phyloP scores from a whole-genome alignment of 179 eudicot genomes.

The Amaranthus tricolor region DNA sequence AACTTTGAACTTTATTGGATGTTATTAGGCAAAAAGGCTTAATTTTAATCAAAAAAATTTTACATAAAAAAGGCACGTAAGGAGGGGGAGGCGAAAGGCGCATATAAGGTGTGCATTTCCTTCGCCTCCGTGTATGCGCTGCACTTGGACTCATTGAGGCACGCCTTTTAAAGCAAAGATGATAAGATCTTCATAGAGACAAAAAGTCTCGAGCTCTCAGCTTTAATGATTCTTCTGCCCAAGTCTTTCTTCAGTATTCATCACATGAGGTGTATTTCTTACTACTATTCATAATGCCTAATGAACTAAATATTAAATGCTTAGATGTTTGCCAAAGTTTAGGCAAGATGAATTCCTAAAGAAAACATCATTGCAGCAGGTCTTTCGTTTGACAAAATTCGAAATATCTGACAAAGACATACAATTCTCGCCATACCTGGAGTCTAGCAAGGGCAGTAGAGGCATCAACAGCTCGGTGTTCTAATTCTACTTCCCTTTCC shows the following conservation, averaged over 20 bases:
- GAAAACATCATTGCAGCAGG: not conserved
- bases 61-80: no score
- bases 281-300: not conserved
- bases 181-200: not conserved
- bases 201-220: not conserved
- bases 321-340: not conserved
- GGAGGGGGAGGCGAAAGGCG: no score
- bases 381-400: not conserved
- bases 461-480: constrained; percentile 90
- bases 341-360: not conserved
- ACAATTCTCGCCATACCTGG: constrained; percentile 52
- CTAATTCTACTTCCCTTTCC: constrained; percentile 98
- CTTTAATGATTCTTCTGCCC: not conserved
- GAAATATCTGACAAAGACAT: not conserved
- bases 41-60: no score
- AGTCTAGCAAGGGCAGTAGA: constrained; percentile 87
- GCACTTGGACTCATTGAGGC: no score
- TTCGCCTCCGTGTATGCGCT: no score
- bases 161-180: not conserved
- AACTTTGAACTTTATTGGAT: no score
- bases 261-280: not conserved
- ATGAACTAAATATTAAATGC: not conserved
- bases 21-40: no score
- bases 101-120: no score
- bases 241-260: not conserved